A percentile compares a stretch with the other conserved stretches of the same genome.
phyloP scores from a whole-genome alignment of 1,284 basidiomycete genomes.

The Amylostereum chailletii region DNA sequence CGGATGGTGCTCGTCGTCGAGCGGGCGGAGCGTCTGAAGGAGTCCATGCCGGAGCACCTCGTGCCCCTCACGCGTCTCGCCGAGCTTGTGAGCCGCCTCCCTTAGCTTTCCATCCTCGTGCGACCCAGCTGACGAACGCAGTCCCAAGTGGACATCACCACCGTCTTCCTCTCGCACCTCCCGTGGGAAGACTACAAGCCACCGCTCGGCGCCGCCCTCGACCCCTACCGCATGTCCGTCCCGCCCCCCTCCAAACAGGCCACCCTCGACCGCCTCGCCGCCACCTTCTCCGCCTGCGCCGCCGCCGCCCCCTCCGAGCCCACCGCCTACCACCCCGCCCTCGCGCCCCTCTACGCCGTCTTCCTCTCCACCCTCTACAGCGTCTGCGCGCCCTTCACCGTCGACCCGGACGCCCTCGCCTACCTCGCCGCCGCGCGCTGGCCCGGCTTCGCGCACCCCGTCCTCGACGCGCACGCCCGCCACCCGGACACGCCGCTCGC shows the following conservation, averaged over 20 bases:
- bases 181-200: conserved; percentile 75
- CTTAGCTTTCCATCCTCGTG: conserved; percentile 4
- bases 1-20: conserved; percentile 60
- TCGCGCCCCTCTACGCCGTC: conserved; percentile 54
- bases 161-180: conserved; percentile 60
- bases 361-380: conserved; percentile 61
- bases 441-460: conserved; percentile 67
- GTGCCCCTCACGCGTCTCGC: conserved; percentile 65
- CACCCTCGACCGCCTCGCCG: conserved; percentile 20
- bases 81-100: conserved; percentile 54
- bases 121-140: conserved; percentile 14
- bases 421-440: conserved; percentile 75
- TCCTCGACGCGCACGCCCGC: conserved; percentile 42
- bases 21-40: conserved; percentile 58
- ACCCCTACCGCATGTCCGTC: conserved; percentile 70
- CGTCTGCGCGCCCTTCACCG: conserved; percentile 56
- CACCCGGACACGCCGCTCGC: conserved; percentile 19
- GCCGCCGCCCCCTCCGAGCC: conserved; percentile 14
- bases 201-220: conserved; percentile 58
- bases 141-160: conserved; percentile 38
- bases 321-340: conserved; percentile 40
- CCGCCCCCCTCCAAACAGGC: conserved; percentile 53
- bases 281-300: conserved; percentile 26
- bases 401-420: conserved; percentile 60
- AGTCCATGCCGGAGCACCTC: conserved; percentile 53